Evolutionary conservation across 2,329 filamentous ascomycete genomes (phyloP).

Genomic region (Exserohilum rostratum): DNA sequence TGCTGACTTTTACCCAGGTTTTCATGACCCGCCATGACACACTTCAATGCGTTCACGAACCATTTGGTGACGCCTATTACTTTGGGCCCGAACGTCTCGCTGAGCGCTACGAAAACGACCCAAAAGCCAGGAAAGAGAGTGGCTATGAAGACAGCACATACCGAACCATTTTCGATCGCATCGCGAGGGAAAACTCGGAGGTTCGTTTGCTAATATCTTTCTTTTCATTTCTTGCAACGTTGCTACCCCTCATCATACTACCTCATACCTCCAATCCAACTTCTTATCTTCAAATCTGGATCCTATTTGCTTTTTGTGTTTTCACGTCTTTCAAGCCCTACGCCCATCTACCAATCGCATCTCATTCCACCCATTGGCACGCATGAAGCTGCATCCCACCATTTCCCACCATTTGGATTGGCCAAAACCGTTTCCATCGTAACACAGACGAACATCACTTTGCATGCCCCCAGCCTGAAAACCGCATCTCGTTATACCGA

Average conservation of each 20-base stretch:
- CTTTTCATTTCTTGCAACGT: not conserved
- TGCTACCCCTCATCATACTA: not conserved
- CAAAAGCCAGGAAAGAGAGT: slow-evolving; percentile 58
- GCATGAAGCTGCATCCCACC: not conserved
- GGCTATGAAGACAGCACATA: slow-evolving; percentile 75
- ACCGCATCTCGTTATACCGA: no score
- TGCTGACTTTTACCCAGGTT: slow-evolving; percentile 56
- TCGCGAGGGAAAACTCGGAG: slow-evolving; percentile 75
- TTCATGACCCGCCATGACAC: slow-evolving; percentile 92
- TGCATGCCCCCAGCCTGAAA: not conserved
- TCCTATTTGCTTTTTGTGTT: slow-evolving; percentile 16
- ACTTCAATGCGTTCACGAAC: slow-evolving; percentile 87
- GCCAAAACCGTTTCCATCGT: not conserved
- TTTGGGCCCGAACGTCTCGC: slow-evolving; percentile 89
- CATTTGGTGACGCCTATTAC: slow-evolving; percentile 96
- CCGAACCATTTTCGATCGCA: slow-evolving; percentile 75
- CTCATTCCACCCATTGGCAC: not conserved
- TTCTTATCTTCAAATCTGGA: slow-evolving; percentile 6
- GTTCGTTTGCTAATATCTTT: slow-evolving; percentile 58
- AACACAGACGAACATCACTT: not conserved
- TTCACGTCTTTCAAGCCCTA: slow-evolving; percentile 12
- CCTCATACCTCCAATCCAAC: not conserved
- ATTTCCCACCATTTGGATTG: not conserved
- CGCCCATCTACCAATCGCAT: not conserved
- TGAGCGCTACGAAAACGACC: slow-evolving; percentile 76